A percentile compares a stretch with the other conserved stretches of the same genome.
phyloP scores from a whole-genome alignment of 1,284 basidiomycete genomes.

The Farysia itapuensis region DNA sequence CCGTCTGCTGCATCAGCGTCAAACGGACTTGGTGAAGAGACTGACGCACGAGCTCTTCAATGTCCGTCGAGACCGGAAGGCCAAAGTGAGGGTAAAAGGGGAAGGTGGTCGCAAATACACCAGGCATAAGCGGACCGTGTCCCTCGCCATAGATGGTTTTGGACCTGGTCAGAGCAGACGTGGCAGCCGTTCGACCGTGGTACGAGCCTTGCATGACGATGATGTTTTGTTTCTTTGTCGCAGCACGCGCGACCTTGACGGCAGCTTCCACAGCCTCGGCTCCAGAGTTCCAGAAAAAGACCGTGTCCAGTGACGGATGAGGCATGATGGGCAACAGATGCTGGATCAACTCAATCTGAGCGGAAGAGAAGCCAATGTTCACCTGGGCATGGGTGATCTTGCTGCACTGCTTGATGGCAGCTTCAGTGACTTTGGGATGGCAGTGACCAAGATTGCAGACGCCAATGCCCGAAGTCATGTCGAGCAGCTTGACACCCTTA shows the following conservation, averaged over 20 bases:
- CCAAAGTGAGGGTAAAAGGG: conserved; percentile 92
- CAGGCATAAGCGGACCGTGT: conserved; percentile 79
- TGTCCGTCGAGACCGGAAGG: conserved; percentile 68
- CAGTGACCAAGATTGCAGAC: conserved; percentile 58
- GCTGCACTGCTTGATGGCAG: conserved; percentile 51
- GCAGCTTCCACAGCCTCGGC: conserved; percentile 78
- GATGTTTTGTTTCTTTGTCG: conserved; percentile 81
- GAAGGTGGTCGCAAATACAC: conserved; percentile 78
- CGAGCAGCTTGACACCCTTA: conserved; percentile 48
- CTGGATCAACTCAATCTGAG: conserved; percentile 47
- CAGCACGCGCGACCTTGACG: conserved; percentile 72
- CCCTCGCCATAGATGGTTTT: conserved; percentile 87
- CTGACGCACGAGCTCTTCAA: conserved; percentile 69
- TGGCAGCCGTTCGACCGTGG: conserved; percentile 65
- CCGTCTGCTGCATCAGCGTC: conserved; percentile 78
- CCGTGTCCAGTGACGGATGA: conserved; percentile 81
- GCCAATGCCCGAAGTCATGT: conserved; percentile 56
- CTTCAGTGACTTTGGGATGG: conserved; percentile 53
- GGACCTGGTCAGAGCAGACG: conserved; percentile 83
- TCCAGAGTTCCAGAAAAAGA: conserved; percentile 81
- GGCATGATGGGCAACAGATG: conserved; percentile 67
- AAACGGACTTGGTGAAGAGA: conserved; percentile 82
- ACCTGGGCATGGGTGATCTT: conserved; percentile 55
- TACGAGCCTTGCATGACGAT: conserved; percentile 75
- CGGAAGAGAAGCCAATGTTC: conserved; percentile 50